Percentiles rank a stretch among this genome's conserved stretches.
These are phyloP conservation scores for Cryphonectria carpinicola DNA, from an alignment of 2,329 filamentous ascomycete genomes.

Conservation along the genomic window DNA sequence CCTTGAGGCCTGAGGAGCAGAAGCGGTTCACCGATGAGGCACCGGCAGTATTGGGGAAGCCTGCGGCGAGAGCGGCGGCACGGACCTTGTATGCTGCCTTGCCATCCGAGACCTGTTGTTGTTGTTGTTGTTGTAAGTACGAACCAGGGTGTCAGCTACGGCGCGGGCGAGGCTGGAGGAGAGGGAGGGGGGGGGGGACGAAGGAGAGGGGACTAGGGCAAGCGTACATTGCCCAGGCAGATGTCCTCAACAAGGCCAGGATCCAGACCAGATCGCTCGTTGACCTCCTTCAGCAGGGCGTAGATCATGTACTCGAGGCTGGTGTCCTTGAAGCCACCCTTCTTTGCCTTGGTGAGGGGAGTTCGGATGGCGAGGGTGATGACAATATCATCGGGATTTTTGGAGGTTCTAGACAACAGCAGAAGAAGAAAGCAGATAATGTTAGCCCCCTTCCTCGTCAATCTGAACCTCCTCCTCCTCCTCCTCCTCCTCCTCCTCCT, in stretches of 20 bases:
- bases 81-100: slow-evolving; percentile 92
- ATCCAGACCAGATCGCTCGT: slow-evolving; percentile 75
- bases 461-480: background rate
- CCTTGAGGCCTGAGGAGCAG: slow-evolving; percentile 95
- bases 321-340: slow-evolving; percentile 96
- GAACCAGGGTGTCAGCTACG: background rate
- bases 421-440: slow-evolving; percentile 31
- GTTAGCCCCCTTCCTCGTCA: slow-evolving; percentile 28
- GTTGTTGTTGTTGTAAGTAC: background rate
- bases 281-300: slow-evolving; percentile 77
- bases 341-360: slow-evolving; percentile 83
- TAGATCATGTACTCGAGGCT: slow-evolving; percentile 85
- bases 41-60: slow-evolving; percentile 87
- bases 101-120: slow-evolving; percentile 71
- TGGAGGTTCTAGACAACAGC: slow-evolving; percentile 67
- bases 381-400: slow-evolving; percentile 95
- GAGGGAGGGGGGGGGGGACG: background rate
- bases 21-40: slow-evolving; percentile 90
- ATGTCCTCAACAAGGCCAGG: slow-evolving; percentile 86
- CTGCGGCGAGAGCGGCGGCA: slow-evolving; percentile 85
- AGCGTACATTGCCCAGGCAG: slow-evolving; percentile 81
- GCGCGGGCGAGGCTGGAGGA: background rate
- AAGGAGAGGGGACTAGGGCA: background rate
- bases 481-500: background rate
- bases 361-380: slow-evolving; percentile 92